Evolutionary conservation across 2,329 filamentous ascomycete genomes (phyloP), one percentile per base, ranked within the genome.

Genomic region (Fusarium pilosicola): DNA sequence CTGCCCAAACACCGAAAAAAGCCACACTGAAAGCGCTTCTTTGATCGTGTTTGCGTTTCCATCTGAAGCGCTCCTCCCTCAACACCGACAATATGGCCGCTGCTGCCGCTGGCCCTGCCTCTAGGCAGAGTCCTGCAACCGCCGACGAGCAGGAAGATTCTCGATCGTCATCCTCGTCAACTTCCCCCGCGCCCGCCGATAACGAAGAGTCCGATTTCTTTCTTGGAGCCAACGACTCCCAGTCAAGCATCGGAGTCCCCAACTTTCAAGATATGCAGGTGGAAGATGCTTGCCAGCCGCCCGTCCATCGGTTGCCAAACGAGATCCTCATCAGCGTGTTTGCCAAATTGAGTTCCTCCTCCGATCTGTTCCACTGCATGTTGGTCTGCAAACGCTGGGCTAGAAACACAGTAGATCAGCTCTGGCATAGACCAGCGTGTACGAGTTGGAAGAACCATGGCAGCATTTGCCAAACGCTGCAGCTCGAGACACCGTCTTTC

Each of bases 141-240:
- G 68, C 80, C 34, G 84, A 85, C 44, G 79, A 83, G 9, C 83
- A 84, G 65, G 84, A 88, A 72, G 88, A 89, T 78, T 90, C 88
- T 46, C 85, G 88, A 71, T 89, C 88, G 4, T 89, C 88, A 7
- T 93, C 92, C 11, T 93, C 93, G 13, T 93, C 91, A 65, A 93
- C 92, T 80, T 95, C 93, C 3, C 93, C 93, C 49, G 90, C 88
- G 58, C 90, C 92, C 59, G 90, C 90, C 80, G 93, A 94, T 79
- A 94, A 97, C 83, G 93, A 95, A 80, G 96, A 98, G 84, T 97
- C 95, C 76, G 96, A 98, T 84, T 97, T 96, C 83, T 96, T 96
- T 82, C 92, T 93, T 81, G 89, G 88, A 65, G 92, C 93, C 78
- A 97, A 98, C 85, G 96, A 98, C 84, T 98, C 96, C 8, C 90